Evolutionary conservation across 2,329 filamentous ascomycete species (phyloP).

Genomic region (Hypocrella siamensis): DNA sequence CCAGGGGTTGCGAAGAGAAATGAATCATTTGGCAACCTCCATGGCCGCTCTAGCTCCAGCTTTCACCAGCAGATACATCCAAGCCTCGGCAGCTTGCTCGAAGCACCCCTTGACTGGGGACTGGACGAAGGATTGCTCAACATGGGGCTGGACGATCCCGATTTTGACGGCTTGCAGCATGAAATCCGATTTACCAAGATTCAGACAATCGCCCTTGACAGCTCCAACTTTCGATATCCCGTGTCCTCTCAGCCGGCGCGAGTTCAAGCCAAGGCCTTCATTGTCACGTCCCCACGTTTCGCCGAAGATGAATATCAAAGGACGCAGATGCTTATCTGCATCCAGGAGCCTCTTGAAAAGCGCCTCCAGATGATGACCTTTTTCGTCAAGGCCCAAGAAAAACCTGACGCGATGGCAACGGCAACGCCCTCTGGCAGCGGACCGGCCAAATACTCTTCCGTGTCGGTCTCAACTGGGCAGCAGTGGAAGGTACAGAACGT

Average conservation of each 20-base stretch:
- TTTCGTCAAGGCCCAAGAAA: conserved; percentile 30
- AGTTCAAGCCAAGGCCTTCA: conserved; percentile 47
- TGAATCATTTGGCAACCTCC: conserved; percentile 48
- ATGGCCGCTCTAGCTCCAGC: conserved; percentile 22
- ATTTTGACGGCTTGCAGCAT: conserved; percentile 53
- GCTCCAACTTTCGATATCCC: conserved; percentile 44
- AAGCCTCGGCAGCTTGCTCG: conserved; percentile 46
- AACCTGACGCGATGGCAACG: conserved; percentile 12
- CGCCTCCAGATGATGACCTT: conserved; percentile 53
- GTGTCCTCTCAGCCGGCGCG: conserved; percentile 35
- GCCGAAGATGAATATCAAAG: conserved; percentile 35
- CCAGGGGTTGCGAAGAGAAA: conserved; percentile 39
- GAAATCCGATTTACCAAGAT: conserved; percentile 61
- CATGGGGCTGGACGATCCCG: conserved; percentile 58
- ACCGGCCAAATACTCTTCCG: conserved; percentile 6
- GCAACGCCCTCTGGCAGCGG: conserved; percentile 9
- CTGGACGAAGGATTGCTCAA: conserved; percentile 58
- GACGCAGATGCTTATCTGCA: conserved; percentile 46
- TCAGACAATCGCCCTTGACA: conserved; percentile 48
- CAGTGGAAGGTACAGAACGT: conserved; percentile 49
- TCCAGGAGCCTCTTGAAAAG: conserved; percentile 54
- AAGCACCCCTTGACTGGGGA: conserved; percentile 52
- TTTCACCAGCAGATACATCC: conserved; percentile 30
- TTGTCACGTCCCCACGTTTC: conserved; percentile 44
- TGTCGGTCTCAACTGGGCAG: conserved; percentile 24